A percentile compares a stretch with the other conserved stretches of the same genome.
These are phyloP conservation scores for Stemphylium lycopersici DNA, from an alignment of 2,329 filamentous ascomycete species.

Conservation along the genomic window DNA sequence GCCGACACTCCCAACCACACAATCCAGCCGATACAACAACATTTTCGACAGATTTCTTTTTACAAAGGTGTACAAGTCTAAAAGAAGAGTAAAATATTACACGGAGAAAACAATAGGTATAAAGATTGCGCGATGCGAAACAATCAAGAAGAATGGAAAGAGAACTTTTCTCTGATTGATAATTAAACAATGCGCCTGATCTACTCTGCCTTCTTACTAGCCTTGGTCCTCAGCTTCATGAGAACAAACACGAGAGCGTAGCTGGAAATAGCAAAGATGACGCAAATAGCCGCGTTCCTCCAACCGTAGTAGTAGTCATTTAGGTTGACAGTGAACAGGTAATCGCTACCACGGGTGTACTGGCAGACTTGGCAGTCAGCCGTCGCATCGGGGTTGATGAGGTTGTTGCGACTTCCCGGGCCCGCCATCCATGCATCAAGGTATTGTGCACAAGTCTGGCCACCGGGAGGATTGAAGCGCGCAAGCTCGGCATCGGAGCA, in stretches of 20 bases:
- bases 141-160: too few species aligned
- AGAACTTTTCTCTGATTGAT: too few species aligned
- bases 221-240: constrained; percentile 53
- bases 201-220: constrained; percentile 49
- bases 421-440: constrained; percentile 12
- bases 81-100: too few species aligned
- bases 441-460: constrained; percentile 65
- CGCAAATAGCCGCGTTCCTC: constrained; percentile 67
- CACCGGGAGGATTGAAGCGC: constrained; percentile 56
- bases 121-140: too few species aligned
- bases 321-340: constrained; percentile 65
- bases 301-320: constrained; percentile 68
- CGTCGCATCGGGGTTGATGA: constrained; percentile 66
- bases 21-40: too few species aligned
- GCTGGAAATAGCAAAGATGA: constrained; percentile 61
- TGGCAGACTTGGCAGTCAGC: constrained; percentile 65
- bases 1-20: too few species aligned
- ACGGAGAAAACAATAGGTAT: too few species aligned
- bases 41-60: too few species aligned
- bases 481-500: constrained; percentile 48
- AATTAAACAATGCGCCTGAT: too few species aligned
- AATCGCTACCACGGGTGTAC: constrained; percentile 64
- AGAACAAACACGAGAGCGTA: constrained; percentile 58
- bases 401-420: constrained; percentile 49
- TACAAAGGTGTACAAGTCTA: too few species aligned